Evolutionary conservation across 2,329 filamentous ascomycete species (phyloP).

Genomic region (Aspergillus fijiensis): DNA sequence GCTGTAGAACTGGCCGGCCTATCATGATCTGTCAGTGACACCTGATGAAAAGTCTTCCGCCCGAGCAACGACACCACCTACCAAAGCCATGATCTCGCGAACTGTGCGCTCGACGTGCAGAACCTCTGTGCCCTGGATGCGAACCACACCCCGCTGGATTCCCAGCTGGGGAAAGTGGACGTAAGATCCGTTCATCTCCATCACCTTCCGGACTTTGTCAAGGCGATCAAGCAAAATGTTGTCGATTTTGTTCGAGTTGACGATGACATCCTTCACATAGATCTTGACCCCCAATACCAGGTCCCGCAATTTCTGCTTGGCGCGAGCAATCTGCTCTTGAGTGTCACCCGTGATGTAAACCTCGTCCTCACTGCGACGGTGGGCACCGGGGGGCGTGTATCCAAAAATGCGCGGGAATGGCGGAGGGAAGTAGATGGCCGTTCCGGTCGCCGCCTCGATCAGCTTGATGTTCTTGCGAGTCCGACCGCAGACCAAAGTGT

Average conservation of each 20-base stretch:
- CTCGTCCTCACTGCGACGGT: constrained; percentile 78
- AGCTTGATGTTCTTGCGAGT: constrained; percentile 97
- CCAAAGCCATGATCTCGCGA: constrained; percentile 90
- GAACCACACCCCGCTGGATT: constrained; percentile 77
- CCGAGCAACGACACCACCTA: constrained; percentile 45
- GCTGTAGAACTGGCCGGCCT: constrained; percentile 97
- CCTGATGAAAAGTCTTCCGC: background rate
- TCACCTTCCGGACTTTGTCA: constrained; percentile 96
- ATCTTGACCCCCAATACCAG: constrained; percentile 77
- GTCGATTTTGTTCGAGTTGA: constrained; percentile 90
- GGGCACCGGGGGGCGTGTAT: constrained; percentile 80
- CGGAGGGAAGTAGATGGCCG: constrained; percentile 96
- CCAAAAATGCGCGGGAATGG: constrained; percentile 89
- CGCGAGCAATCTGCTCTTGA: constrained; percentile 77
- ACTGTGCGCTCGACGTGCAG: constrained; percentile 93
- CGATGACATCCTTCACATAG: constrained; percentile 86
- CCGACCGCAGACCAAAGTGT: constrained; percentile 88
- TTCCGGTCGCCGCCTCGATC: constrained; percentile 92
- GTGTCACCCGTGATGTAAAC: constrained; percentile 94
- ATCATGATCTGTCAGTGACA: constrained; percentile 5
- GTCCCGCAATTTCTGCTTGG: constrained; percentile 89
- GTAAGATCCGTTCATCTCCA: constrained; percentile 93
- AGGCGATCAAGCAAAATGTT: constrained; percentile 86
- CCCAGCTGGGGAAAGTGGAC: constrained; percentile 88
- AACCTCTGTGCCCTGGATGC: constrained; percentile 90